Evolutionary conservation across 768 basidiomycete species (phyloP).

Genomic region (Amanita polypyramis): DNA sequence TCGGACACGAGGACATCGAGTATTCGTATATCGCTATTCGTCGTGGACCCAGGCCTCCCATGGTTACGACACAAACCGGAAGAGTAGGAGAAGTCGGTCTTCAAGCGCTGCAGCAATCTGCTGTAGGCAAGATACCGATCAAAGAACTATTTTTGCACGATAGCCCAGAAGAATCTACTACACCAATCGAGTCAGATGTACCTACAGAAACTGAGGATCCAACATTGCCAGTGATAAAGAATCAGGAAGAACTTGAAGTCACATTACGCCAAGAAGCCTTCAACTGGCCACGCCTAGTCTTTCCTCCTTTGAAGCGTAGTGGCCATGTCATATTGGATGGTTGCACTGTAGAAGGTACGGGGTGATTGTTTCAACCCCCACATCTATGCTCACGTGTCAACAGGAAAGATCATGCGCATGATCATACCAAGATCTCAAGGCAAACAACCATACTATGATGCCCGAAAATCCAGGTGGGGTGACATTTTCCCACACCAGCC

Average conservation of each 20-base stretch:
- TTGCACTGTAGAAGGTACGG: conserved; percentile 77
- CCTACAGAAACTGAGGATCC: background rate
- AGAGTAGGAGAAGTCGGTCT: conserved; percentile 44
- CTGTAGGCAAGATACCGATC: conserved; percentile 16
- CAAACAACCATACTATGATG: conserved; percentile 92
- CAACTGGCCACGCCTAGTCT: conserved; percentile 83
- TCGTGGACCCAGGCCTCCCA: conserved; percentile 58
- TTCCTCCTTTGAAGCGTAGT: conserved; percentile 84
- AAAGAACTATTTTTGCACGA: conserved; percentile 33
- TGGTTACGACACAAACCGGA: conserved; percentile 28
- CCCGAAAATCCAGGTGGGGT: conserved; percentile 89
- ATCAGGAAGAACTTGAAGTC: conserved; percentile 31
- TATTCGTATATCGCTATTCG: conserved; percentile 90
- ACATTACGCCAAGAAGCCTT: conserved; percentile 67
- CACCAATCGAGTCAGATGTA: background rate
- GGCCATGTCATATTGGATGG: conserved; percentile 90
- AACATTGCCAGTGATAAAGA: conserved; percentile 6
- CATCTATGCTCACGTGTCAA: conserved; percentile 2
- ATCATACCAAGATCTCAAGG: conserved; percentile 91
- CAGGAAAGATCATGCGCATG: conserved; percentile 86
- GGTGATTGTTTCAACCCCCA: conserved; percentile 32
- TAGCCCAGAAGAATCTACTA: conserved; percentile 17
- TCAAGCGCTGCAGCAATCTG: conserved; percentile 28
- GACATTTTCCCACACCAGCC: conserved; percentile 89
- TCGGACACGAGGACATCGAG: conserved; percentile 77